These are phyloP conservation scores for Diversispora epigaea DNA, from an alignment of 192 early-diverging fungal species.

Conservation along the genomic window DNA sequence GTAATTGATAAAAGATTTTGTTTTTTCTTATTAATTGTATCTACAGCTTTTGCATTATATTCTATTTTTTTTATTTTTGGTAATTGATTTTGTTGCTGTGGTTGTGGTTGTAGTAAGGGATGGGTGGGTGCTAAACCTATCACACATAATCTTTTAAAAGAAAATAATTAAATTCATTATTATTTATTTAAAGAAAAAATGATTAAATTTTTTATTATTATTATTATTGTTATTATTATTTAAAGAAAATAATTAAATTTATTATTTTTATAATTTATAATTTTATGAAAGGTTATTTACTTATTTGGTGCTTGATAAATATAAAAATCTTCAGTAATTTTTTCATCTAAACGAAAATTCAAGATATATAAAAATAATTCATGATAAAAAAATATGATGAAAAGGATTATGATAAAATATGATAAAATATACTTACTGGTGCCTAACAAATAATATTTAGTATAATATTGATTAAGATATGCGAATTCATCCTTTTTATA, in stretches of 20 bases:
- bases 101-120: slow-evolving; percentile 13
- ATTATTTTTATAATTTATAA: no score
- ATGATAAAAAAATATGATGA: not conserved
- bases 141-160: slow-evolving; percentile 23
- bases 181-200: not conserved
- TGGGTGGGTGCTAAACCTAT: slow-evolving; percentile 28
- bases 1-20: not conserved
- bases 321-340: slow-evolving; percentile 19
- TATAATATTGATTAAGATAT: slow-evolving; percentile 31
- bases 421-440: not conserved
- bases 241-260: no score
- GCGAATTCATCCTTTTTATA: slow-evolving; percentile 21
- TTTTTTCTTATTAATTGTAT: slow-evolving; percentile 11
- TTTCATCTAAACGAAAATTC: slow-evolving; percentile 6
- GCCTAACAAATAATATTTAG: slow-evolving; percentile 22
- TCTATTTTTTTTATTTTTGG: not conserved
- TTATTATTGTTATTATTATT: no score
- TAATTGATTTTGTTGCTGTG: not conserved
- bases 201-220: not conserved
- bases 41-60: not conserved
- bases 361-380: not conserved
- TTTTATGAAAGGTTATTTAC: not conserved
- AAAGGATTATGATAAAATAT: no score
- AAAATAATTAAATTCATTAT: not conserved
- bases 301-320: slow-evolving; percentile 35